Evolutionary conservation across 2,329 filamentous ascomycete genomes (phyloP).

Genomic region (Sarocladium kiliense): DNA sequence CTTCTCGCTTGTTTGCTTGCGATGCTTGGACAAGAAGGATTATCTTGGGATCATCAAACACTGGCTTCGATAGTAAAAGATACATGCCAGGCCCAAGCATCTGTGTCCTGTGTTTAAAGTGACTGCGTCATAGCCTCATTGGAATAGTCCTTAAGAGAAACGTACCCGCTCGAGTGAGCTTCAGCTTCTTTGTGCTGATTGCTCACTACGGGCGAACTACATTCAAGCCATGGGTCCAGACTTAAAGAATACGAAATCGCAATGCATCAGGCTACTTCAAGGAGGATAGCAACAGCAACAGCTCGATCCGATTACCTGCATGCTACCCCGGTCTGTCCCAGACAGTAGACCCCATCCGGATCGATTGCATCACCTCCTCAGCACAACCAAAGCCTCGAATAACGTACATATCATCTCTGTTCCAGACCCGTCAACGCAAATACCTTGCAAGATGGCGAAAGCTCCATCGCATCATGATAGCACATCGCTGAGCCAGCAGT

Average conservation of each 20-base stretch:
- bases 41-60: neutral
- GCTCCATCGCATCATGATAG: constrained; percentile 8
- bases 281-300: neutral
- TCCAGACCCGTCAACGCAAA: neutral
- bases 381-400: too few relatives aligned
- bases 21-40: neutral
- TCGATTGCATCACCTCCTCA: too few relatives aligned
- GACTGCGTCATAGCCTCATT: neutral
- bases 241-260: too few relatives aligned
- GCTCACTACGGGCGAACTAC: too few relatives aligned
- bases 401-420: too few relatives aligned
- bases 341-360: too few relatives aligned
- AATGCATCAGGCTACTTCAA: neutral
- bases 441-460: neutral
- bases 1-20: too few relatives aligned
- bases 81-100: neutral
- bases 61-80: neutral
- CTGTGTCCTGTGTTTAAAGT: neutral
- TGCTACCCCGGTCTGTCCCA: neutral
- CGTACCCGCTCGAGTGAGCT: too few relatives aligned
- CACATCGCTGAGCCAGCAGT: constrained; percentile 37
- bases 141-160: too few relatives aligned
- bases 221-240: too few relatives aligned
- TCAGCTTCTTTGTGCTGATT: too few relatives aligned
- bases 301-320: neutral